Evolutionary conservation across 2,329 filamentous ascomycete species (phyloP).

Genomic region (Pseudonectria foliicola): DNA sequence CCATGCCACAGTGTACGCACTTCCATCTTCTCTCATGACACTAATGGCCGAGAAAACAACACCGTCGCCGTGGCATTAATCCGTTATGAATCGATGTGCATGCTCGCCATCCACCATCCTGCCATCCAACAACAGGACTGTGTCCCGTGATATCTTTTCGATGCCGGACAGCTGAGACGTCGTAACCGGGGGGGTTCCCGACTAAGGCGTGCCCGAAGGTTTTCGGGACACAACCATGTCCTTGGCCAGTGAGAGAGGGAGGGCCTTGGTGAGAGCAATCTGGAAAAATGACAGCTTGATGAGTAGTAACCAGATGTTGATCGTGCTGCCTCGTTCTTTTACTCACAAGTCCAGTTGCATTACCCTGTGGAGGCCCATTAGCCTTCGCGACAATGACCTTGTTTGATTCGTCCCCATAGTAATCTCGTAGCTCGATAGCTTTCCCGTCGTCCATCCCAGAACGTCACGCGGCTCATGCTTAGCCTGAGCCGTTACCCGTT

Average conservation of each 20-base stretch:
- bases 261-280: neutral
- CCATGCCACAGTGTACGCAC: neutral
- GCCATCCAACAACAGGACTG: slow-evolving; percentile 10
- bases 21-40: slow-evolving; percentile 18
- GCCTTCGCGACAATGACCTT: neutral
- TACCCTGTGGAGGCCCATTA: no score
- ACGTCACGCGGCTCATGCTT: slow-evolving; percentile 4
- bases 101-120: slow-evolving; percentile 6
- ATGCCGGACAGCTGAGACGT: slow-evolving; percentile 15
- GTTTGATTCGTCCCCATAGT: slow-evolving; percentile 6
- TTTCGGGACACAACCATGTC: slow-evolving; percentile 1
- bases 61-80: slow-evolving; percentile 14
- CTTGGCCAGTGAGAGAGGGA: no score
- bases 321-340: no score
- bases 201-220: slow-evolving; percentile 4
- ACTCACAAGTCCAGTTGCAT: no score
- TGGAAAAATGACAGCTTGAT: slow-evolving; percentile 7
- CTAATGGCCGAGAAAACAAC: slow-evolving; percentile 22
- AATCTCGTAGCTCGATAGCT: slow-evolving; percentile 6
- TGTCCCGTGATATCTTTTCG: slow-evolving; percentile 15
- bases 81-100: slow-evolving; percentile 16
- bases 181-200: slow-evolving; percentile 8
- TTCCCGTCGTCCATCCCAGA: slow-evolving; percentile 2
- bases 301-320: neutral
- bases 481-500: slow-evolving; percentile 1